Conservation (phyloP, 495 filamentous ascomycete species). For the Cercophora newfieldiana region DNA sequence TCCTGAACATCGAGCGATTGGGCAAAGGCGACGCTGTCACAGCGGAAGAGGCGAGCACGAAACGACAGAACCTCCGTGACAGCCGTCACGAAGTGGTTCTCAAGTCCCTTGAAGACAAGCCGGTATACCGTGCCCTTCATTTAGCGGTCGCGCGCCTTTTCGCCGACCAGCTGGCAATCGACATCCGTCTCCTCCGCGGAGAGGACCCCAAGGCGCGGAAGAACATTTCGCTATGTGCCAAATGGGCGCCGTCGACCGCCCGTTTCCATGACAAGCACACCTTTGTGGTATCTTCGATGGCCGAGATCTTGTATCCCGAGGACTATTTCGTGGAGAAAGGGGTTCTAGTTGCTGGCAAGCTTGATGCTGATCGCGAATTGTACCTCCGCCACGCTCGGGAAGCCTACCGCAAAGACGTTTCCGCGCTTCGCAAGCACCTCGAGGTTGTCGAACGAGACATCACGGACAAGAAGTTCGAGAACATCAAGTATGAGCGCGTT, state of each 20-base stretch:
- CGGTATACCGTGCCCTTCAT: slow-evolving; percentile 44
- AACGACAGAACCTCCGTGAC: slow-evolving; percentile 8
- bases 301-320: slow-evolving; percentile 45
- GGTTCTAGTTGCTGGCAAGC: slow-evolving; percentile 15
- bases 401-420: slow-evolving; percentile 40
- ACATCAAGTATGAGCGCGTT: slow-evolving; percentile 49
- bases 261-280: slow-evolving; percentile 53
- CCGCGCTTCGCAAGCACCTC: slow-evolving; percentile 44
- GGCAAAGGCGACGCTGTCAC: slow-evolving; percentile 11
- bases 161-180: slow-evolving; percentile 45
- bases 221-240: slow-evolving; percentile 48
- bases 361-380: slow-evolving; percentile 34
- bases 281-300: slow-evolving; percentile 47
- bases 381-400: slow-evolving; percentile 51
- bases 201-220: slow-evolving; percentile 32
- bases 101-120: slow-evolving; percentile 31
- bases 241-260: slow-evolving; percentile 49
- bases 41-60: slow-evolving; percentile 6
- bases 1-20: slow-evolving; percentile 35
- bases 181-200: slow-evolving; percentile 37
- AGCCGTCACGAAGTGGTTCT: slow-evolving; percentile 34
- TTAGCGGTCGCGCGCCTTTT: slow-evolving; percentile 49
- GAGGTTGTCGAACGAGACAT: slow-evolving; percentile 49
- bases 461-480: slow-evolving; percentile 34
- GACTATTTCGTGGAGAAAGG: slow-evolving; percentile 6